phyloP scores from a whole-genome alignment of 2,329 filamentous ascomycete genomes.

The Hypoxylon rubiginosum region DNA sequence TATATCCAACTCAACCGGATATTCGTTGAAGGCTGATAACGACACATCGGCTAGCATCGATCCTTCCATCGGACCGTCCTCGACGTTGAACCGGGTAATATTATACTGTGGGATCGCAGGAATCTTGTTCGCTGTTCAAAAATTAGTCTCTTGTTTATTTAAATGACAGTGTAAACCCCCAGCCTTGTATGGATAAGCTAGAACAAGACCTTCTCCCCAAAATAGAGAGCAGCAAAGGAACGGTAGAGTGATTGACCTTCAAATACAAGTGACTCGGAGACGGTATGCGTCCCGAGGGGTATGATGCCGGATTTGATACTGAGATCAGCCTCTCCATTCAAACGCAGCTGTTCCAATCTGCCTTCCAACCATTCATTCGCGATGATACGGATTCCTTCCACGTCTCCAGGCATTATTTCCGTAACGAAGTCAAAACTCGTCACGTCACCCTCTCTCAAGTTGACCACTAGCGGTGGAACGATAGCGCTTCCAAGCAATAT shows the following conservation, averaged over 20 bases:
- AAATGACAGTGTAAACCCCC: slow-evolving; percentile 27
- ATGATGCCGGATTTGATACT: slow-evolving; percentile 84
- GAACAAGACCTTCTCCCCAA: slow-evolving; percentile 68
- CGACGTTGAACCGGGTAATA: slow-evolving; percentile 83
- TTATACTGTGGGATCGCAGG: slow-evolving; percentile 85
- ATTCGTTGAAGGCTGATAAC: slow-evolving; percentile 79
- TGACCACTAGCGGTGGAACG: slow-evolving; percentile 81
- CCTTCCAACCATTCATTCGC: slow-evolving; percentile 92
- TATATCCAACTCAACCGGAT: slow-evolving; percentile 80
- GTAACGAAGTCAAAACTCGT: slow-evolving; percentile 85
- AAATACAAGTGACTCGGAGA: slow-evolving; percentile 82
- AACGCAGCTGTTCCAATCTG: slow-evolving; percentile 75
- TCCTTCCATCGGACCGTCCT: slow-evolving; percentile 72
- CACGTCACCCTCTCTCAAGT: slow-evolving; percentile 80
- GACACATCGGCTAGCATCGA: slow-evolving; percentile 86
- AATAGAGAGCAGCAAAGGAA: slow-evolving; percentile 71
- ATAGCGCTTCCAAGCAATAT: slow-evolving; percentile 81
- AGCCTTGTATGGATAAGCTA: slow-evolving; percentile 47
- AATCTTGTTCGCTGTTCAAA: slow-evolving; percentile 73
- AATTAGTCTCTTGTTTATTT: slow-evolving; percentile 53
- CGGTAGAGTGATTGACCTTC: slow-evolving; percentile 83
- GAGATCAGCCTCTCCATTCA: slow-evolving; percentile 81
- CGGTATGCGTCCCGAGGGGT: slow-evolving; percentile 79
- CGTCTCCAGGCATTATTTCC: slow-evolving; percentile 80
- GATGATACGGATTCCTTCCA: slow-evolving; percentile 81